Conservation (phyloP, 2,329 filamentous ascomycete genomes). For the Hypomyces perniciosus region DNA sequence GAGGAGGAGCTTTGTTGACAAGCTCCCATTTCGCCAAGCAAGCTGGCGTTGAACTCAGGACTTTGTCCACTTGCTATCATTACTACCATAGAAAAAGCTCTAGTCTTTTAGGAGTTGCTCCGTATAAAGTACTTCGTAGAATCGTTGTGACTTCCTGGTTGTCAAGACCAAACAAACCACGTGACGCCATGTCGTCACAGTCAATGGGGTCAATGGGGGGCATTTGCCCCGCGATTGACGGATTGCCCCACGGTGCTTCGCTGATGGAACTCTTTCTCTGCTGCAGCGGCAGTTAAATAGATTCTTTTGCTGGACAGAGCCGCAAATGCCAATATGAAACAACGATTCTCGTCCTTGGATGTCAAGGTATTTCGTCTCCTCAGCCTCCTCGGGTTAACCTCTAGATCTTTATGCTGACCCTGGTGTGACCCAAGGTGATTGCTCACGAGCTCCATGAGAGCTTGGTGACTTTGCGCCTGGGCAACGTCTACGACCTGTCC, state of each 20-base stretch:
- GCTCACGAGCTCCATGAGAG: constrained; percentile 80
- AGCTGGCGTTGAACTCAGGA: too few species aligned
- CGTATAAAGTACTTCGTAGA: too few species aligned
- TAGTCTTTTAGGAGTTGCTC: too few species aligned
- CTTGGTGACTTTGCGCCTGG: constrained; percentile 72
- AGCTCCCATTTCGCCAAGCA: too few species aligned
- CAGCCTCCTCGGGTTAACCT: neutral
- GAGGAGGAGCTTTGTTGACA: too few species aligned
- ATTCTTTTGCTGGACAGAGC: neutral
- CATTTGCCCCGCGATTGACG: constrained; percentile 10
- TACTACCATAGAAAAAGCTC: too few species aligned
- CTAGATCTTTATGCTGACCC: neutral
- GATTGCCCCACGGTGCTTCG: constrained; percentile 11
- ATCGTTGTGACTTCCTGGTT: too few species aligned
- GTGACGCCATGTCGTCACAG: constrained; percentile 9
- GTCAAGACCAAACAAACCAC: neutral
- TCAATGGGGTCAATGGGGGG: neutral
- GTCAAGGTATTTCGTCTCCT: constrained; percentile 50
- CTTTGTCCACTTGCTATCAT: too few species aligned
- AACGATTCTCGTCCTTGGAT: constrained; percentile 72
- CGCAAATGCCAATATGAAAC: constrained; percentile 55
- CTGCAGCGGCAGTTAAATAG: neutral
- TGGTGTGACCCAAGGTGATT: constrained; percentile 60
- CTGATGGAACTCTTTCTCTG: too few species aligned
- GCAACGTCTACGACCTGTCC: constrained; percentile 94